Conservation (phyloP, 352 stramenopile genomes). For the Pythium chondricola region DNA sequence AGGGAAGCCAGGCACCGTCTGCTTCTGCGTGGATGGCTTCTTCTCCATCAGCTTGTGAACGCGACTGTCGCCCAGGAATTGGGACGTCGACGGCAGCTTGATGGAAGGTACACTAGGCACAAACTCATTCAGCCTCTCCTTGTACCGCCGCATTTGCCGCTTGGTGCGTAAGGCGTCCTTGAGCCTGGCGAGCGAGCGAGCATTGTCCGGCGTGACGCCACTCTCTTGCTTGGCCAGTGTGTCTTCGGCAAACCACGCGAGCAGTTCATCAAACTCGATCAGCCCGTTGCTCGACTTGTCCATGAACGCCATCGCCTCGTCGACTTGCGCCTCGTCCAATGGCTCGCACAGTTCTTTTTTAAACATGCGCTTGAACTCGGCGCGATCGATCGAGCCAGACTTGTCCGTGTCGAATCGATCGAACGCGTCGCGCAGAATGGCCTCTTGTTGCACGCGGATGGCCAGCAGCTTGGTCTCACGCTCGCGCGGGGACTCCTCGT, state of each 20-base stretch:
- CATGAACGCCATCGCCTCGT: conserved; percentile 29
- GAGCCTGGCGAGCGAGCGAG: conserved; percentile 18
- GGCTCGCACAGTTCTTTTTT: conserved; percentile 40
- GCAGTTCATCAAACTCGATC: conserved; percentile 38
- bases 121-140: conserved; percentile 31
- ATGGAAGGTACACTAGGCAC: conserved; percentile 17
- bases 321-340: conserved; percentile 24
- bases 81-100: no score
- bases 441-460: conserved; percentile 30
- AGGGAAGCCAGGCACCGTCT: conserved; percentile 31
- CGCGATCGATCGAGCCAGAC: conserved; percentile 30
- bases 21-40: conserved; percentile 15
- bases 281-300: conserved; percentile 36
- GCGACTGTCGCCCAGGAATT: no score
- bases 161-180: conserved; percentile 37
- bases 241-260: conserved; percentile 34
- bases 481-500: conserved; percentile 10
- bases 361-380: conserved; percentile 37
- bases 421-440: conserved; percentile 38
- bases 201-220: background rate
- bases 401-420: conserved; percentile 34
- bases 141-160: conserved; percentile 34
- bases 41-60: background rate
- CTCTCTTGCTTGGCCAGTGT: conserved; percentile 17
- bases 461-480: conserved; percentile 24